These are phyloP conservation scores for Herpetospermum pedunculosum DNA, from an alignment of 306 rosid genomes.

Conservation along the genomic window DNA sequence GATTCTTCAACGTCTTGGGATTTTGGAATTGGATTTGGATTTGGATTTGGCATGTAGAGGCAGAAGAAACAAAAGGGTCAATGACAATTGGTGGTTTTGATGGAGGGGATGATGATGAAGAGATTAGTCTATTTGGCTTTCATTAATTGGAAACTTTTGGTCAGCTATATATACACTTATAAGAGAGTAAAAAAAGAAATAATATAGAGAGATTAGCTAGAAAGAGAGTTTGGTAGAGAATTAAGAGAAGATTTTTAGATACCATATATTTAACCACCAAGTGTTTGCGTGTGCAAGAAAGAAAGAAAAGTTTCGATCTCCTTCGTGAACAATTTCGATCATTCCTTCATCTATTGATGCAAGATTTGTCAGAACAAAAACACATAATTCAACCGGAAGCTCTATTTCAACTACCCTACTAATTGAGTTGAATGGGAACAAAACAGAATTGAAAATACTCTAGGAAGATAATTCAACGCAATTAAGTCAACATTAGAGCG, in stretches of 20 bases:
- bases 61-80: conserved; percentile 6
- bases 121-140: neutral
- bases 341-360: too few species aligned
- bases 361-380: too few species aligned
- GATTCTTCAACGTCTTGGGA: neutral
- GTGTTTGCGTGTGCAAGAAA: neutral
- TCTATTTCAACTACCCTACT: too few species aligned
- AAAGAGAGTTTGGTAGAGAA: too few species aligned
- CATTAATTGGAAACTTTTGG: neutral
- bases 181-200: too few species aligned
- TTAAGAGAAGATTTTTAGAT: neutral
- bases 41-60: neutral
- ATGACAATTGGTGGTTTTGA: neutral
- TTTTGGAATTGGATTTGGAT: neutral
- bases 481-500: too few species aligned
- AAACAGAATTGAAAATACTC: too few species aligned
- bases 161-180: neutral
- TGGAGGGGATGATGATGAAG: neutral
- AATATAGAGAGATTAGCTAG: neutral
- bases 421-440: too few species aligned
- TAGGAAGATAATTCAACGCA: too few species aligned
- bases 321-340: too few species aligned
- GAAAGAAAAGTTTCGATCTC: too few species aligned
- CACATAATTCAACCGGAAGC: too few species aligned
- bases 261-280: neutral